Evolutionary conservation across 768 basidiomycete genomes (phyloP).

Genomic region (Rhizopogon vesiculosus): DNA sequence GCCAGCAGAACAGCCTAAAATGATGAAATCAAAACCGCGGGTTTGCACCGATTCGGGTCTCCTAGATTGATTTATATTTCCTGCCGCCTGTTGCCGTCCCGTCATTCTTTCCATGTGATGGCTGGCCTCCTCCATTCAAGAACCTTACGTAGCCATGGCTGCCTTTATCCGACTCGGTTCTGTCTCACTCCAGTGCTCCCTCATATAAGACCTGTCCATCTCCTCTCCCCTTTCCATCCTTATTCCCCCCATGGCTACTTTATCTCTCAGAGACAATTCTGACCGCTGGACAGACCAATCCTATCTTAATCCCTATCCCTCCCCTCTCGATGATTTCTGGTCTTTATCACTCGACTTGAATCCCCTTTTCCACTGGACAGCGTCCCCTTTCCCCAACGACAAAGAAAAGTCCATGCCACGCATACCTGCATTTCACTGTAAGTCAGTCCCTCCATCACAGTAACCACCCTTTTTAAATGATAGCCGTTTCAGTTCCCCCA

Average conservation of each 20-base stretch:
- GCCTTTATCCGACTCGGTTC: conserved; percentile 23
- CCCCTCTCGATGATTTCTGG: conserved; percentile 19
- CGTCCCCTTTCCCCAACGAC: neutral
- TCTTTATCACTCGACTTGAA: conserved; percentile 7
- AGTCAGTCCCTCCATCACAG: conserved; percentile 4
- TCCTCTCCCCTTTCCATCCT: conserved; percentile 1
- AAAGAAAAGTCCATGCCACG: neutral
- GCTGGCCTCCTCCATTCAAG: conserved; percentile 12
- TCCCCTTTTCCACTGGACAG: conserved; percentile 1
- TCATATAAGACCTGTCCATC: conserved; percentile 24
- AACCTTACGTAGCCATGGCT: conserved; percentile 27
- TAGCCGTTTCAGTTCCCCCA: conserved; percentile 29
- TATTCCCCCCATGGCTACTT: conserved; percentile 11
- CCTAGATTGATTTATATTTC: neutral
- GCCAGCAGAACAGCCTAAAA: neutral
- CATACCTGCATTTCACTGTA: conserved; percentile 23
- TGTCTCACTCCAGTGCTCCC: conserved; percentile 20
- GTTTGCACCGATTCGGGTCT: neutral
- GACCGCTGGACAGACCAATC: neutral
- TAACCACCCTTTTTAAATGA: neutral
- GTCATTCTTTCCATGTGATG: conserved; percentile 7
- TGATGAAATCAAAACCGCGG: neutral
- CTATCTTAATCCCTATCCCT: conserved; percentile 6
- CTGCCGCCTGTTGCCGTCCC: neutral
- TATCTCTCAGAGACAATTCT: conserved; percentile 12